Evolutionary conservation across 352 stramenopile species (phyloP).

Genomic region (Phytophthora aleatoria): DNA sequence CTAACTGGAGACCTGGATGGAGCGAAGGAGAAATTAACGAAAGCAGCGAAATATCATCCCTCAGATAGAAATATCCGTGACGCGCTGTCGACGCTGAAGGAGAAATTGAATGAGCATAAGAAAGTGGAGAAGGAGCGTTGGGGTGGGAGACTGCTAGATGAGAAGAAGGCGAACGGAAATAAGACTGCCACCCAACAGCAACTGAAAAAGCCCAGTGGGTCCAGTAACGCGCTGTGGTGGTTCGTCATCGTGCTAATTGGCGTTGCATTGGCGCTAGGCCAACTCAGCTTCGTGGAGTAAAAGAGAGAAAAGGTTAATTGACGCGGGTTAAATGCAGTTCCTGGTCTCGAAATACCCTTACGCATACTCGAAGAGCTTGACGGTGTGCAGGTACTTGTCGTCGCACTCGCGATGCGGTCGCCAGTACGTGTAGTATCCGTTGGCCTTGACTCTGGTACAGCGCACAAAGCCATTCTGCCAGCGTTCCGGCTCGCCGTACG

Average conservation of each 20-base stretch:
- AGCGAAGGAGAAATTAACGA: conserved; percentile 68
- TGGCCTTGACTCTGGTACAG: conserved; percentile 82
- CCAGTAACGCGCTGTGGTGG: conserved; percentile 38
- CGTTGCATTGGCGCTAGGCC: conserved; percentile 37
- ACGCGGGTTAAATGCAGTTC: conserved; percentile 12
- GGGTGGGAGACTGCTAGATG: conserved; percentile 59
- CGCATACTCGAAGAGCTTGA: conserved; percentile 82
- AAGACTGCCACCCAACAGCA: conserved; percentile 12
- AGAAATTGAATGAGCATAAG: conserved; percentile 55
- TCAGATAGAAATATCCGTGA: conserved; percentile 77
- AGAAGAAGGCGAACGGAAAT: conserved; percentile 22
- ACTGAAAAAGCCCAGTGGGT: conserved; percentile 17
- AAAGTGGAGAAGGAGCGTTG: conserved; percentile 74
- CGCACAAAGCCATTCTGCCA: conserved; percentile 80
- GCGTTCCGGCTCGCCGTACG: conserved; percentile 70
- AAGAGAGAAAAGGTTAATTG: conserved; percentile 8
- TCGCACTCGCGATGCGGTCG: conserved; percentile 73
- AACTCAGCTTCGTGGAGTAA: conserved; percentile 43
- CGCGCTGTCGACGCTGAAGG: conserved; percentile 52
- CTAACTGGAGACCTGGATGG: conserved; percentile 58
- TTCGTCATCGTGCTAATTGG: conserved; percentile 46
- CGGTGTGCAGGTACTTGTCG: conserved; percentile 80
- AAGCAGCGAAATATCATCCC: conserved; percentile 61
- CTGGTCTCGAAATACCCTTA: conserved; percentile 13
- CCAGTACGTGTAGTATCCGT: conserved; percentile 87